A percentile compares a stretch with the other conserved stretches of the same genome.
phyloP scores from a whole-genome alignment of 106 monocot species.

The Platanthera guangdongensis region DNA sequence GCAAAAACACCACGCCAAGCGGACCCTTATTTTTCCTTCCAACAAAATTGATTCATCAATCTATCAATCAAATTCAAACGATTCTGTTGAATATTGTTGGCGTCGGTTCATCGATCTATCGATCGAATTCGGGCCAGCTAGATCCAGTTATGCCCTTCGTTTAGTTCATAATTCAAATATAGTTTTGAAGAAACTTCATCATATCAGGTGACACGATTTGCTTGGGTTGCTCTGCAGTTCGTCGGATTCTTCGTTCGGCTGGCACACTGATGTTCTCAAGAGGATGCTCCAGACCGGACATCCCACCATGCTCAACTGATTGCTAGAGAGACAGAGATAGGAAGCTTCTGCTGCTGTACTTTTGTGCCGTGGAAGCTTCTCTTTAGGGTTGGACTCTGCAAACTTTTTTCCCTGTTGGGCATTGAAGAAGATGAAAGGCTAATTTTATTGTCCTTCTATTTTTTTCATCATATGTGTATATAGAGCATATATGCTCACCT shows the following conservation, averaged over 20 bases:
- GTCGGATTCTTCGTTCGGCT: constrained; percentile 80
- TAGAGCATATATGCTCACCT: not conserved
- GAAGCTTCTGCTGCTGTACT: no score
- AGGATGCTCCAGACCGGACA: constrained; percentile 94
- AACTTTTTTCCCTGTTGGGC: not conserved
- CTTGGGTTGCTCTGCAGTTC: constrained; percentile 41
- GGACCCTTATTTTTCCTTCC: no score
- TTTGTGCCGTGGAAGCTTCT: not conserved
- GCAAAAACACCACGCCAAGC: no score
- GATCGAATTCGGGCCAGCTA: no score
- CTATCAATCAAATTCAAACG: no score
- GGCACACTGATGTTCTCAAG: constrained; percentile 60
- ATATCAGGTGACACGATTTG: constrained; percentile 33
- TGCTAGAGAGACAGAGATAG: not conserved
- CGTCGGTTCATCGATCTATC: no score
- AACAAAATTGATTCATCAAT: no score
- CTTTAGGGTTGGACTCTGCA: not conserved
- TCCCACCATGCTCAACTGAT: constrained; percentile 68
- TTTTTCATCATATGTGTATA: not conserved
- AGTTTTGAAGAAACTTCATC: constrained; percentile 5
- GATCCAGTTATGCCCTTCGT: no score
- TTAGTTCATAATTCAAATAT: no score
- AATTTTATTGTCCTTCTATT: not conserved
- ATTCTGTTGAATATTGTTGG: no score
- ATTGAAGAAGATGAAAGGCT: not conserved